phyloP scores from a whole-genome alignment of 2,329 filamentous ascomycete species.

The Cucurbitaria berberidis region DNA sequence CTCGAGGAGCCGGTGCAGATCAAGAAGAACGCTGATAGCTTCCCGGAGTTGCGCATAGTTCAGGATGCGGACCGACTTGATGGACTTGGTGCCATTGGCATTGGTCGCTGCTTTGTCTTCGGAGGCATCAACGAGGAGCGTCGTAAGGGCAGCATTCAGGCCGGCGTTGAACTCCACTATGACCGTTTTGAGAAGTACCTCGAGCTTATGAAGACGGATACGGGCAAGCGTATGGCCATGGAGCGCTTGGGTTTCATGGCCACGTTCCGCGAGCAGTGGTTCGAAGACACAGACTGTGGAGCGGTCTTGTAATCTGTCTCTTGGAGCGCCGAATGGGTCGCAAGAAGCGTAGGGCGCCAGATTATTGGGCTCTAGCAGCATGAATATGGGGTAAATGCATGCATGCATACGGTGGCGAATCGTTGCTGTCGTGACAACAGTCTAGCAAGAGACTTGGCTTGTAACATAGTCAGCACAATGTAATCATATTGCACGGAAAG shows the following conservation, averaged over 20 bases:
- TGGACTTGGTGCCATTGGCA: conserved; percentile 78
- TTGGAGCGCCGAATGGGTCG: not conserved
- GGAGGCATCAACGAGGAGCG: conserved; percentile 50
- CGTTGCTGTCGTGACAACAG: not conserved
- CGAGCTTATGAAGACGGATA: conserved; percentile 1
- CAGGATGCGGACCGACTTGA: conserved; percentile 91
- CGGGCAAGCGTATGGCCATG: not conserved
- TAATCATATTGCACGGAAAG: too few relatives aligned
- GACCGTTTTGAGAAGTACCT: not conserved
- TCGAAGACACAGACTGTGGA: not conserved
- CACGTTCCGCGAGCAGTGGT: not conserved
- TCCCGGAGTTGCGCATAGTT: conserved; percentile 77
- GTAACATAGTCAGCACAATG: too few relatives aligned
- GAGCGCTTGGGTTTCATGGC: conserved; percentile 2
- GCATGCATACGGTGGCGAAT: not conserved
- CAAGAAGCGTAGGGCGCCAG: not conserved
- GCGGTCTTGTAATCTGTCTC: not conserved
- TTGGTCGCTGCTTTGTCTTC: conserved; percentile 54
- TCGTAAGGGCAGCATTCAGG: not conserved
- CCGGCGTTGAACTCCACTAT: not conserved
- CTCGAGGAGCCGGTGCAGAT: conserved; percentile 65
- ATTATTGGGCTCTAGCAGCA: not conserved
- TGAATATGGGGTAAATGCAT: not conserved
- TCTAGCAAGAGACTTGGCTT: not conserved
- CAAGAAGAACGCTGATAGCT: conserved; percentile 57